These are phyloP conservation scores for Antrodiella citrinella DNA, from an alignment of 768 basidiomycete species.

Conservation along the genomic window DNA sequence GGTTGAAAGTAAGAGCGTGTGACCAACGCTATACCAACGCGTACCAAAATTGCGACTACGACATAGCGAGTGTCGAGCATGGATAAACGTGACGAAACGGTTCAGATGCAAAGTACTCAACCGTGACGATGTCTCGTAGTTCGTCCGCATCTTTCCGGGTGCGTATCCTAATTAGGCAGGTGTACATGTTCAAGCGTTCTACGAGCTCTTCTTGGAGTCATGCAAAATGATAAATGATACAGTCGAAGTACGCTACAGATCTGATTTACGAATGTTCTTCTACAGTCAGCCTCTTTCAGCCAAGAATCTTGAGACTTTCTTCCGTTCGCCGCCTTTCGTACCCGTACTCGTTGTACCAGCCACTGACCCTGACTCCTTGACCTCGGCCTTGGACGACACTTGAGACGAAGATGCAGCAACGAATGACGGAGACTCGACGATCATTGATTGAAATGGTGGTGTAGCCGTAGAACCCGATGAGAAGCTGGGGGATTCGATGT, in stretches of 20 bases:
- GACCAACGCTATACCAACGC: conserved; percentile 53
- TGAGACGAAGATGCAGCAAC: no score
- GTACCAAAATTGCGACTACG: conserved; percentile 17
- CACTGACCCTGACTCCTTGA: background rate
- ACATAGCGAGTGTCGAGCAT: background rate
- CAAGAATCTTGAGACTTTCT: conserved; percentile 8
- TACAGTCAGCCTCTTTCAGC: conserved; percentile 8
- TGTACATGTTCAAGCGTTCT: no score
- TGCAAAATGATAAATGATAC: no score
- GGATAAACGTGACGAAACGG: background rate
- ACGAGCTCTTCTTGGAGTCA: no score
- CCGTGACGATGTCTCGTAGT: no score
- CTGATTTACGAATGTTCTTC: background rate
- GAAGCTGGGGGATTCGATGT: background rate
- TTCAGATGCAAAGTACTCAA: no score
- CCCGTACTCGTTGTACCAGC: no score
- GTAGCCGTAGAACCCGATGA: no score
- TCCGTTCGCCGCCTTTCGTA: background rate
- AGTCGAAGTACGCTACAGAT: no score
- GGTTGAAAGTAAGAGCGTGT: conserved; percentile 92
- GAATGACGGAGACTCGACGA: conserved; percentile 8
- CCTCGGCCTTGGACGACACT: background rate
- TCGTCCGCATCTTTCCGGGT: no score
- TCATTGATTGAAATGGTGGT: conserved; percentile 1
- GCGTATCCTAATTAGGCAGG: no score